phyloP scores from a whole-genome alignment of 176 grass and related monocot genomes.

The Melocanna baccifera region DNA sequence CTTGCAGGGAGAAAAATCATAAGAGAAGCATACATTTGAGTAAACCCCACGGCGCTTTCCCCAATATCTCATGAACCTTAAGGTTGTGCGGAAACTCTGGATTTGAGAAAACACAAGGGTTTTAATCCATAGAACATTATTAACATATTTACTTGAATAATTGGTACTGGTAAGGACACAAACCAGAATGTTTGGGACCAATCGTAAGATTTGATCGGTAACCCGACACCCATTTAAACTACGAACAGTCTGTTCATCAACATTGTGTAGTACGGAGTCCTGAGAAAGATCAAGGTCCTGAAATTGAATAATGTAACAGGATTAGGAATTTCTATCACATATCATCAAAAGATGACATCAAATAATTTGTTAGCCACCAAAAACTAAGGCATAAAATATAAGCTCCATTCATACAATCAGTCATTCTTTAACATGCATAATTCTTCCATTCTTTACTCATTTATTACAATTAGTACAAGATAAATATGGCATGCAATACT shows the following conservation, averaged over 20 bases:
- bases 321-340: conserved; percentile 14
- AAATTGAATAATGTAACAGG: conserved; percentile 14
- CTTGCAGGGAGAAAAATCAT: conserved; percentile 11
- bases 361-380: conserved; percentile 10
- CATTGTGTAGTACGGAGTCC: conserved; percentile 83
- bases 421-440: neutral
- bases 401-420: neutral
- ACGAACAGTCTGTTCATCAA: conserved; percentile 84
- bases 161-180: conserved; percentile 14
- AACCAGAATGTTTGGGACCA: conserved; percentile 83
- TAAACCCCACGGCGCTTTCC: conserved; percentile 81
- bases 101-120: conserved; percentile 36
- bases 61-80: conserved; percentile 93
- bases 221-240: conserved; percentile 93
- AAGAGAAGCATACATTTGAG: conserved; percentile 67
- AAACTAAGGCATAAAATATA: conserved; percentile 18
- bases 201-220: conserved; percentile 80
- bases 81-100: conserved; percentile 81
- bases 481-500: neutral
- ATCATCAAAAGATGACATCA: neutral
- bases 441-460: conserved; percentile 1
- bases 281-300: conserved; percentile 92
- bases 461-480: conserved; percentile 9
- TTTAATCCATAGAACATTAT: conserved; percentile 1
- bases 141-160: conserved; percentile 17